phyloP scores from a whole-genome alignment of 352 stramenopile genomes.

The Phytopythium aichiense region DNA sequence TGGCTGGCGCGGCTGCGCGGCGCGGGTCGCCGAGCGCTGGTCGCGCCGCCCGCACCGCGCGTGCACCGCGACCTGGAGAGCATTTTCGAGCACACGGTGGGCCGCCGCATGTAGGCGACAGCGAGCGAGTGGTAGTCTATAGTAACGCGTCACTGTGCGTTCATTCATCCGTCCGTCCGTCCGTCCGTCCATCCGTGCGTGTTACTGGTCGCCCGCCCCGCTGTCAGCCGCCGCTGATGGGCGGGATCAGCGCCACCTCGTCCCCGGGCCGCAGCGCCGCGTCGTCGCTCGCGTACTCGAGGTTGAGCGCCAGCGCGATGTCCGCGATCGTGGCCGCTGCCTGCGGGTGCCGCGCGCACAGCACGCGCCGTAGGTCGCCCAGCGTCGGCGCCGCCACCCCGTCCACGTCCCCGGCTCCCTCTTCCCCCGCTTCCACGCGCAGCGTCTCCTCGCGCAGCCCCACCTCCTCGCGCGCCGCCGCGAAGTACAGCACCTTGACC shows the following conservation, averaged over 20 bases:
- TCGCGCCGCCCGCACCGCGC: conserved; percentile 19
- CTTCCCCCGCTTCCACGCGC: conserved; percentile 11
- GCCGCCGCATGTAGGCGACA: conserved; percentile 2
- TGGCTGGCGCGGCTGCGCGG: conserved; percentile 50
- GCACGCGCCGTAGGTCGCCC: conserved; percentile 28
- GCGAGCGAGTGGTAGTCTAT: not conserved
- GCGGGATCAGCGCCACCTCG: conserved; percentile 79
- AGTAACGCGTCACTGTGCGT: not conserved
- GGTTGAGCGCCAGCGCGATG: conserved; percentile 70
- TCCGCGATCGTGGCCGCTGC: conserved; percentile 33
- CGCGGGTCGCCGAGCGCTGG: conserved; percentile 26
- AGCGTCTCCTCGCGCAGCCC: conserved; percentile 67
- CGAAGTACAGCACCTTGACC: conserved; percentile 83
- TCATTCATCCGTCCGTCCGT: not conserved
- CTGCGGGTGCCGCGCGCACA: conserved; percentile 50
- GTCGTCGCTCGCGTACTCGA: conserved; percentile 66
- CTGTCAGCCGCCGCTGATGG: conserved; percentile 62
- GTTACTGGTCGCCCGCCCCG: not conserved
- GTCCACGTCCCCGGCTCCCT: not conserved
- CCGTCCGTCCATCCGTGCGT: not conserved
- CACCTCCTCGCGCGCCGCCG: conserved; percentile 64
- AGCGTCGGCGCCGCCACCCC: conserved; percentile 22
- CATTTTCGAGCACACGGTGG: conserved; percentile 69
- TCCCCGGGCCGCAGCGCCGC: conserved; percentile 48
- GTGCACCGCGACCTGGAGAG: conserved; percentile 48